Base-by-base conservation (phyloP, 2,329 filamentous ascomycete species). In the Fusarium goolgardi region DNA sequence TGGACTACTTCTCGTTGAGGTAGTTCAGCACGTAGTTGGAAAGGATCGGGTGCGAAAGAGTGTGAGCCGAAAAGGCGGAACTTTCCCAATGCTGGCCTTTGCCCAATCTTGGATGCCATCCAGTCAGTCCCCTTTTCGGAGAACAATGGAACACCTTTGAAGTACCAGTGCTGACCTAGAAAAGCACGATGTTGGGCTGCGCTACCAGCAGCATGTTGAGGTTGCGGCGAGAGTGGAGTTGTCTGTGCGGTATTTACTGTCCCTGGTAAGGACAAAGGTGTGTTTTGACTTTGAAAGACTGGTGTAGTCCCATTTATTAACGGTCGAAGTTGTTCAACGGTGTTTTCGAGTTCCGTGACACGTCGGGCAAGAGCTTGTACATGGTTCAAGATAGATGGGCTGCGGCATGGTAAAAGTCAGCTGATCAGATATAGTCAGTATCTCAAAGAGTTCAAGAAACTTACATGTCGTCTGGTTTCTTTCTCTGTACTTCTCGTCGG, bases 51-150 rank as follows among this genome's bases (percentile, higher is more conserved):
- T 2, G 20, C 15, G 2, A 16, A 10, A 23, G 13, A 9, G 6
- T 29, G 35, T 0, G 35, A 51, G 2, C 57, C 57, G 9, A 59
- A 60, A 1, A 60, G 55, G 0, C 18, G 35, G 4, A 51, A 60
- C 0, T 3, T 11, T 18, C 41, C 7, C 1, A 59, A 5, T 0
- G 4, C 13, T 8, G 32, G 5, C 1, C 1, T 21, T n/a, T 51
- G 20, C 3, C 57, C 55, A 8, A 41, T 11, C 3, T 51, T 59
- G 3, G 54, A 37, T 11, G 31, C 29, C 7, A 60, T 43, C 57
- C 57, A 60, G 3, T 51, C 31, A 1, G 9, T 23, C 1, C 57
- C 57, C 11, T 21, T 21, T 1, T 13, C 0, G 1, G 43, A 27
- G 16, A 59, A 23, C 2, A 60, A n/a, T 1, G 55, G 34, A 0